Evolutionary conservation across 495 filamentous ascomycete genomes (phyloP).

Genomic region (Tuber calosporum): DNA sequence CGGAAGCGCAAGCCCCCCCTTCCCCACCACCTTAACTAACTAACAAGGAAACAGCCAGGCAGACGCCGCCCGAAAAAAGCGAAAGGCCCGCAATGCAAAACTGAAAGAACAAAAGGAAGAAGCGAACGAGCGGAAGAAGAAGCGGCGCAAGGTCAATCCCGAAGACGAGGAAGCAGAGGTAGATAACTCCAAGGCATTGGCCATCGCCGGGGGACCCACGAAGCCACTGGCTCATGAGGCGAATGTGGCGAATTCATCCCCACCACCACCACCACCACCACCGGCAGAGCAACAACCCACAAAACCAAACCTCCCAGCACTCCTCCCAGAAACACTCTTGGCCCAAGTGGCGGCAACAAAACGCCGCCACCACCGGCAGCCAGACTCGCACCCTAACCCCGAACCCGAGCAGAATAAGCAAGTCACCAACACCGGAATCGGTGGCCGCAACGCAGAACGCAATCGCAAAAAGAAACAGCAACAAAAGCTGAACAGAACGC

Average conservation of each 20-base stretch:
- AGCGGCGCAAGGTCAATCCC: slow-evolving; percentile 14
- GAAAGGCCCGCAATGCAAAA: slow-evolving; percentile 29
- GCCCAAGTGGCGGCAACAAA: slow-evolving; percentile 15
- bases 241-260: background rate
- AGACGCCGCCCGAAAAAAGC: slow-evolving; percentile 28
- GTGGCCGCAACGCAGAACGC: background rate
- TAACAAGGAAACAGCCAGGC: slow-evolving; percentile 22
- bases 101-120: slow-evolving; percentile 35
- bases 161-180: slow-evolving; percentile 12
- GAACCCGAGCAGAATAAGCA: background rate
- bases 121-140: slow-evolving; percentile 21
- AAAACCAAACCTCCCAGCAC: slow-evolving; percentile 13
- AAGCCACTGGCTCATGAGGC: background rate
- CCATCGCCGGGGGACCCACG: slow-evolving; percentile 15
- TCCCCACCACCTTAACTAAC: slow-evolving; percentile 10
- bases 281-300: background rate
- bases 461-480: slow-evolving; percentile 27
- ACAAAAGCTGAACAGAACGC: slow-evolving; percentile 22
- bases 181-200: slow-evolving; percentile 17
- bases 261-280: background rate
- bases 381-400: background rate
- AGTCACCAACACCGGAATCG: background rate
- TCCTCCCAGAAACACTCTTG: slow-evolving; percentile 29
- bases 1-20: slow-evolving; percentile 33
- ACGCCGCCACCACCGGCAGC: slow-evolving; percentile 1